Base-by-base conservation (phyloP, 1,284 basidiomycete species). In the Cronartium ribicola region DNA sequence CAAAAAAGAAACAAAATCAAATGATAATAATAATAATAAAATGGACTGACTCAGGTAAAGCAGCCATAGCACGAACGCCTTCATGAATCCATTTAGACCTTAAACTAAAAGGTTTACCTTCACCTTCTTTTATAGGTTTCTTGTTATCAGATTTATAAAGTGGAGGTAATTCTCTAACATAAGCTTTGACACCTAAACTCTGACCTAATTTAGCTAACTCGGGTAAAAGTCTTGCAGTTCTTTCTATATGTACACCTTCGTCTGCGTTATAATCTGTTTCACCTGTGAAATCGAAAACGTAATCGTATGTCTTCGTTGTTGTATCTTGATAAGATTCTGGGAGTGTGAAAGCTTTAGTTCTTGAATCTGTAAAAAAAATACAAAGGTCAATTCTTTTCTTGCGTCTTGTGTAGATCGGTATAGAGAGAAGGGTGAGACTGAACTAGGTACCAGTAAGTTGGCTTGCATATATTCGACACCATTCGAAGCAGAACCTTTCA, bases 391-490 rank as follows among this genome's bases (percentile, higher is more conserved):
- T 29, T 67, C 8, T 55, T 40, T 67, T 22, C 59, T 67, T 11
- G 59, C 29, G 29, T 29, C 48, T 17, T 6, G 20, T 62, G 29
- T 37, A 62, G 29, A 17, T 62, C 1, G 29, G 17, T 29, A n/a
- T 4, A 60, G 36, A 63, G 40, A 63, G 36, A 63, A 14, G 2
- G 36, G 17, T 46, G 40, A 48, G 17, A 63, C 65, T 62, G 43
- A 67, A 62, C 72, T 63, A 36, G 55, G 43, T 46, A 75, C 72
- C 37, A 75, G 57, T 17, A 77, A 51, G 61, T 77, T 77, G 22
- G 77, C 77, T 70, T 77, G 77, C 40, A 76, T 66, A 59, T 77
- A 77, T 61, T 77, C 77, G 6, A 77, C 75, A n/a, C 73, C 75
- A 29, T 66, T 74, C 36, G 62, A 66, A 39, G 44, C 63, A 22